Evolutionary conservation across 164 flowering plant genomes (phyloP).

Genomic region (Piper longum): DNA sequence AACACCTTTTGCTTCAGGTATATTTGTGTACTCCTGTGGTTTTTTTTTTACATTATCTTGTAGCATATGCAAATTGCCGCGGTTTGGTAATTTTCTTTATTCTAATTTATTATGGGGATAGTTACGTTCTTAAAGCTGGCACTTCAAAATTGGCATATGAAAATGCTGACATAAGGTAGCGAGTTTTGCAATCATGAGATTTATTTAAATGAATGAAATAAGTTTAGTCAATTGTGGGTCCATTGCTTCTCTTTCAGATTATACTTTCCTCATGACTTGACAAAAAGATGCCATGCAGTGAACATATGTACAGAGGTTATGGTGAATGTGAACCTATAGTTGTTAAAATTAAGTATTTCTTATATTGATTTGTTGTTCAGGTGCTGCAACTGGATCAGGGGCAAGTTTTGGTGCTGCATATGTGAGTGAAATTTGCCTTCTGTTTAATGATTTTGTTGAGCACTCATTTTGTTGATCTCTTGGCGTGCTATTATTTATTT

Average conservation of each 20-base stretch:
- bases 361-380: conserved; percentile 16
- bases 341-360: background rate
- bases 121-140: no score
- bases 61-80: no score
- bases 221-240: no score
- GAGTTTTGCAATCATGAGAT: no score
- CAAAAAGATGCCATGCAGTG: no score
- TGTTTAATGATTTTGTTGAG: background rate
- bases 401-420: conserved; percentile 63
- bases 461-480: background rate
- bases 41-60: background rate
- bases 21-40: background rate
- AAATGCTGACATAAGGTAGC: no score
- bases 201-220: no score
- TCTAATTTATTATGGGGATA: background rate
- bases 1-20: conserved; percentile 50
- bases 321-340: background rate
- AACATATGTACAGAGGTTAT: no score
- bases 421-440: conserved; percentile 35
- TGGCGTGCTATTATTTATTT: background rate
- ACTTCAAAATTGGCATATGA: background rate
- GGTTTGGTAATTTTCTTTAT: no score
- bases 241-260: no score
- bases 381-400: conserved; percentile 64
- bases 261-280: no score